A percentile compares a stretch with the other conserved stretches of the same genome.
These are phyloP conservation scores for Camellia oleifera DNA, from an alignment of 179 eudicot genomes.

Conservation along the genomic window DNA sequence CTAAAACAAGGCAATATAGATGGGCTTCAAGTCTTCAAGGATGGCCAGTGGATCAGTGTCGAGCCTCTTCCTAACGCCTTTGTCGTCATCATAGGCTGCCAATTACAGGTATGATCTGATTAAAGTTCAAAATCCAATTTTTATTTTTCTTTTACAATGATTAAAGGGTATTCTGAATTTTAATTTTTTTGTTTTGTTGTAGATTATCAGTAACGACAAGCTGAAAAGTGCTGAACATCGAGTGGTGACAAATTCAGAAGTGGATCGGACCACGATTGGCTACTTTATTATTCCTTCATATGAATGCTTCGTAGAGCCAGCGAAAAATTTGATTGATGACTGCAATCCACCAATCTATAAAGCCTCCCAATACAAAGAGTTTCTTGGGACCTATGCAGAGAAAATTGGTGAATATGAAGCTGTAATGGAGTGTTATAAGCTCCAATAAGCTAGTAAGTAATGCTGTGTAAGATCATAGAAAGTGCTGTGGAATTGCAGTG, in stretches of 20 bases:
- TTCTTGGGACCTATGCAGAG: slow-evolving; percentile 23
- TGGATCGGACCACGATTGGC: slow-evolving; percentile 25
- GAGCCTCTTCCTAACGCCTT: slow-evolving; percentile 35
- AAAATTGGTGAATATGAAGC: slow-evolving; percentile 18
- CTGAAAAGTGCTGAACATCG: slow-evolving; percentile 34
- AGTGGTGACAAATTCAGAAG: slow-evolving; percentile 37
- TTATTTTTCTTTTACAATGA: too few species aligned
- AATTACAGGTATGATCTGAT: slow-evolving; percentile 30
- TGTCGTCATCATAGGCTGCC: slow-evolving; percentile 30
- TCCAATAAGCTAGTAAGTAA: not conserved
- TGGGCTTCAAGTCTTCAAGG: slow-evolving; percentile 34
- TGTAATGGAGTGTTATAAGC: slow-evolving; percentile 21
- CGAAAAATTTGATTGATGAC: slow-evolving; percentile 29
- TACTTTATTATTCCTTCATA: slow-evolving; percentile 27
- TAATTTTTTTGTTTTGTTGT: not conserved
- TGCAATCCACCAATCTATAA: slow-evolving; percentile 38
- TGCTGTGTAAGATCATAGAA: not conserved
- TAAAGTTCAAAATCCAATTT: not conserved
- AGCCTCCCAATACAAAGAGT: slow-evolving; percentile 28
- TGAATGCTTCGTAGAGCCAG: slow-evolving; percentile 37
- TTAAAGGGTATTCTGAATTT: too few species aligned
- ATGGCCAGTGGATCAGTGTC: slow-evolving; percentile 36
- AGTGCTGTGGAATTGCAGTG: not conserved
- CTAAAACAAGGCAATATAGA: slow-evolving; percentile 22
- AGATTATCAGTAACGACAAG: slow-evolving; percentile 44